Evolutionary conservation across 2,329 filamentous ascomycete species (phyloP).

Genomic region (Neopestalotiopsis clavispora): DNA sequence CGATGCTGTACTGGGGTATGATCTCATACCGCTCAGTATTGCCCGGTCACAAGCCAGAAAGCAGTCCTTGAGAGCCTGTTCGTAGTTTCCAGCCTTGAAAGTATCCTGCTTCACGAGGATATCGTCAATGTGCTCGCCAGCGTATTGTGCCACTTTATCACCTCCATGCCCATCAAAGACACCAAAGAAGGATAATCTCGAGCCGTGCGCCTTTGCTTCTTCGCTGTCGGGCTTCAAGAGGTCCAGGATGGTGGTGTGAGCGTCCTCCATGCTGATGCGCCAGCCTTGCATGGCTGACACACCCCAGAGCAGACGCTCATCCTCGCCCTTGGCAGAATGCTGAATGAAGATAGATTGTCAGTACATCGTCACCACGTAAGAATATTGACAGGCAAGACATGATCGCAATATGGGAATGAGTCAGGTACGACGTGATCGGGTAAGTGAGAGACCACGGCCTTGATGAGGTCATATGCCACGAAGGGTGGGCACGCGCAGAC

Average conservation of each 20-base stretch:
- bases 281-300: conserved; percentile 99
- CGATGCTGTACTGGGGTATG: not conserved
- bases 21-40: conserved; percentile 82
- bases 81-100: conserved; percentile 88
- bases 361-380: conserved; percentile 30
- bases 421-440: not conserved
- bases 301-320: conserved; percentile 91
- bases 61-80: conserved; percentile 95
- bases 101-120: conserved; percentile 95
- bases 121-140: conserved; percentile 89
- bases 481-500: conserved; percentile 18
- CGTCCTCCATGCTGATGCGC: conserved; percentile 99
- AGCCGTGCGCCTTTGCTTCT: conserved; percentile 66
- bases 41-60: conserved; percentile 96
- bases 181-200: conserved; percentile 91
- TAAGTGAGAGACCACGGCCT: not conserved
- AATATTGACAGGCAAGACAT: not conserved
- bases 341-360: conserved; percentile 41
- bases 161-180: conserved; percentile 98
- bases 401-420: not conserved
- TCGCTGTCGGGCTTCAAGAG: conserved; percentile 66
- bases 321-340: conserved; percentile 87
- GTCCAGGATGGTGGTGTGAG: conserved; percentile 89
- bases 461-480: conserved; percentile 28
- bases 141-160: conserved; percentile 92